Base-by-base conservation (phyloP, 176 grass and related monocot genomes). In the Zoysia pacifica region DNA sequence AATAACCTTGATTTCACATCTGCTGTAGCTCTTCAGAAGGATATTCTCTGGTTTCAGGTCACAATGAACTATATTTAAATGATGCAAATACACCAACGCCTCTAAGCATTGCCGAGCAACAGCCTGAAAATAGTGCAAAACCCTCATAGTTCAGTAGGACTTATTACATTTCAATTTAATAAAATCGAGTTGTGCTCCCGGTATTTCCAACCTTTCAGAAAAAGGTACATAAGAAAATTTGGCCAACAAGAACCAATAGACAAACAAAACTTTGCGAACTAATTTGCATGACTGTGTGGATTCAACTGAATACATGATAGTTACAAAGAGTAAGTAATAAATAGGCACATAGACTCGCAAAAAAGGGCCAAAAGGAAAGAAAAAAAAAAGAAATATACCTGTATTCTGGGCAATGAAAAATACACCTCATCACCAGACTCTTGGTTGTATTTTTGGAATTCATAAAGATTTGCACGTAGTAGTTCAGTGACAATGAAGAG, bases 11-110 rank as follows among this genome's bases (percentile, higher is more conserved):
- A 99, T 86, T 83, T 99, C 96, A 89, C 96, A 93, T 90, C 92
- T 91, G 72, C 88, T 95, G 73, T 99, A 99, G 84, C 90, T 99
- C 88, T 99, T 93, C 73, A 99, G 92, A 67, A 99, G 92, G 39
- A 99, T 91, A 92, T 99, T 99, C 71, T 99, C 96, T 51, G 96
- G 96, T 75, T 99, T 99, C 60, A 99, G 79, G 62, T 99, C 96
- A 89, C 88, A 95, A 39, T 99, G 96, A 81, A 99, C 91, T 86
- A 99, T 93, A 84, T 85, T 91, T 81, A 99, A 76, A 76, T 87
- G 79, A 81, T 99, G 96, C 70, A 99, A 84, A 67, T 84, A 99
- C 53, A 85, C 88, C 82, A 95, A 84, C 48, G 96, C 96, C 82
- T 99, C 92, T 87, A 99, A 86, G 74, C 87, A 93, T 79, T 99